Percentiles rank a stretch among this genome's conserved stretches.
Conservation (phyloP, 2,329 filamentous ascomycete species). For the Xylaria arbuscula region DNA sequence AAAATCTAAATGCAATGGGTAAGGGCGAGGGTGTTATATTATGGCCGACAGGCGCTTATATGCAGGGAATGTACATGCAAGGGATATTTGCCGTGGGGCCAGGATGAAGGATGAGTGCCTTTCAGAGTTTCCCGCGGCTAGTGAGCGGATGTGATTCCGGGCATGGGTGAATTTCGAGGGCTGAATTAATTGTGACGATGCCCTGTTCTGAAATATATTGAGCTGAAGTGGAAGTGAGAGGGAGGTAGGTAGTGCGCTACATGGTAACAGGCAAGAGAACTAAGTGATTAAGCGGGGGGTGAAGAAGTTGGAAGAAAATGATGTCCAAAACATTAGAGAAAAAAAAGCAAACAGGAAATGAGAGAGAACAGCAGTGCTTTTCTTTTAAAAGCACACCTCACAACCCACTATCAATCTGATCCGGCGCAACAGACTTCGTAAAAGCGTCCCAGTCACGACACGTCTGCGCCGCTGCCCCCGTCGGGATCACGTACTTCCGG, state of each 20-base stretch:
- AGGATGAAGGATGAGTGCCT: too few species aligned
- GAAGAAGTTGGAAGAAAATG: not conserved
- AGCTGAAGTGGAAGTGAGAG: not conserved
- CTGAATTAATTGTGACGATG: not conserved
- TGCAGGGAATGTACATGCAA: slow-evolving; percentile 17
- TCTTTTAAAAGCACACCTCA: slow-evolving; percentile 36
- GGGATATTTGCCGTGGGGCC: not conserved
- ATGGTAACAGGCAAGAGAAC: not conserved
- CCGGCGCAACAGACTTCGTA: slow-evolving; percentile 46
- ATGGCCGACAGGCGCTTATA: slow-evolving; percentile 11
- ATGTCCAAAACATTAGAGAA: too few species aligned
- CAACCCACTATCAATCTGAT: slow-evolving; percentile 56
- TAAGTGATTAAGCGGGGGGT: too few species aligned
- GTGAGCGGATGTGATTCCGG: not conserved
- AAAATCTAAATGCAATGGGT: slow-evolving; percentile 3
- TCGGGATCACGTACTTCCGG: slow-evolving; percentile 49
- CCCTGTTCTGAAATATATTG: not conserved
- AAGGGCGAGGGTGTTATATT: not conserved
- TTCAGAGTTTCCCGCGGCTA: not conserved
- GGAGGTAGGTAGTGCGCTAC: not conserved
- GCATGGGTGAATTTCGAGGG: not conserved
- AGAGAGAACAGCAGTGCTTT: too few species aligned
- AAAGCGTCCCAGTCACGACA: slow-evolving; percentile 55
- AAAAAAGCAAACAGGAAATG: too few species aligned
- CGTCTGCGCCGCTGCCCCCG: slow-evolving; percentile 49